A percentile compares a stretch with the other conserved stretches of the same genome.
Conservation (phyloP, 2,329 filamentous ascomycete genomes). For the Fusarium piperis region DNA sequence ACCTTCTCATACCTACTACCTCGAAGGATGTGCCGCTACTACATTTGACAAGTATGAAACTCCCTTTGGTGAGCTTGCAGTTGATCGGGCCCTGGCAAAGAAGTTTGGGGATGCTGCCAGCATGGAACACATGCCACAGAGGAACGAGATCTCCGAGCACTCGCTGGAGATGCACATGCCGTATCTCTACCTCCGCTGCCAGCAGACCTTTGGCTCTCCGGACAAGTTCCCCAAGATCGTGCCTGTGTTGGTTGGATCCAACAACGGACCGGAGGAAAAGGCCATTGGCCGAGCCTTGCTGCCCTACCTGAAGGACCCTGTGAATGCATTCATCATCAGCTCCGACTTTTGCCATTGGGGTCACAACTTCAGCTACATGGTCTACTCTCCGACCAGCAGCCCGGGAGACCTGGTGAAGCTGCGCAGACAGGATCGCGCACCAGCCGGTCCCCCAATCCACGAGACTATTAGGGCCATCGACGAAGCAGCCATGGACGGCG, state of each 20-base stretch:
- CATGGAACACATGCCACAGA: not conserved
- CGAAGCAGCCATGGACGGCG: slow-evolving; percentile 82
- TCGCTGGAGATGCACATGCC: slow-evolving; percentile 97
- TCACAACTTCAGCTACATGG: slow-evolving; percentile 79
- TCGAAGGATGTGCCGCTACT: slow-evolving; percentile 80
- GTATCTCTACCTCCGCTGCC: slow-evolving; percentile 83
- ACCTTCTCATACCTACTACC: slow-evolving; percentile 88
- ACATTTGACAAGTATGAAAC: slow-evolving; percentile 76
- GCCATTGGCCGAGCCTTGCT: slow-evolving; percentile 76
- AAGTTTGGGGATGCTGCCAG: not conserved
- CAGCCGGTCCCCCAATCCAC: slow-evolving; percentile 69
- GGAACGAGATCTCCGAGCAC: slow-evolving; percentile 57
- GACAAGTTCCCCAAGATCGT: slow-evolving; percentile 77
- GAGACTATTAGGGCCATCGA: slow-evolving; percentile 87
- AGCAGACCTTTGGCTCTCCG: slow-evolving; percentile 59
- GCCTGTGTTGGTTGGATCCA: slow-evolving; percentile 86
- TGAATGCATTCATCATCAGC: slow-evolving; percentile 86
- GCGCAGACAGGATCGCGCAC: slow-evolving; percentile 45
- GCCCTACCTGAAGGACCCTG: slow-evolving; percentile 78
- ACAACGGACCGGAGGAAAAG: slow-evolving; percentile 70
- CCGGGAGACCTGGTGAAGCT: slow-evolving; percentile 54
- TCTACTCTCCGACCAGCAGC: slow-evolving; percentile 66
- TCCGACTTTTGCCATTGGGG: slow-evolving; percentile 99
- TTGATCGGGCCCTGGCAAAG: not conserved
- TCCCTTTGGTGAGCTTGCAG: slow-evolving; percentile 67